Evolutionary conservation across 305 asterid species (phyloP).

Genomic region (Stenogyne calaminthoides): DNA sequence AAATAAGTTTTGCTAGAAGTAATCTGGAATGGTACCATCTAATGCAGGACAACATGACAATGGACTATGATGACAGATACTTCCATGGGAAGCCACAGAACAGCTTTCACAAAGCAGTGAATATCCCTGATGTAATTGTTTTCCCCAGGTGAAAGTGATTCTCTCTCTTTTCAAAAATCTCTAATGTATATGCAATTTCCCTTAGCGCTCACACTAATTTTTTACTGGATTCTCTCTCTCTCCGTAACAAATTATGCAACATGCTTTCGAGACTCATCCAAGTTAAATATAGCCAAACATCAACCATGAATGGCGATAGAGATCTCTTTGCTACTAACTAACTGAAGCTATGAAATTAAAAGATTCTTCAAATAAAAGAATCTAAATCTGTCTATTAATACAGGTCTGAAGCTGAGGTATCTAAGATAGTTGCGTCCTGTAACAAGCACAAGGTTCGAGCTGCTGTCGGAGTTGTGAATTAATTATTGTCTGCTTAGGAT

Average conservation of each 20-base stretch:
- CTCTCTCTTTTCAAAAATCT: constrained; percentile 11
- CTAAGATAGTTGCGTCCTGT: constrained; percentile 78
- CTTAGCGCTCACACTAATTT: neutral
- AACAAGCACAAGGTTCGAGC: constrained; percentile 74
- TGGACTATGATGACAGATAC: constrained; percentile 87
- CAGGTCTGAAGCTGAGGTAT: constrained; percentile 93
- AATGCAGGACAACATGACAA: constrained; percentile 69
- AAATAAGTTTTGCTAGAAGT: too few relatives aligned
- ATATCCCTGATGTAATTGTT: constrained; percentile 85
- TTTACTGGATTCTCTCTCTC: neutral
- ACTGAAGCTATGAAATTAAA: neutral
- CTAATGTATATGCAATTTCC: neutral
- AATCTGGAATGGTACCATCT: constrained; percentile 15
- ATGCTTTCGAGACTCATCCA: neutral
- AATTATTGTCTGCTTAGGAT: constrained; percentile 2
- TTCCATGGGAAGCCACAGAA: constrained; percentile 94
- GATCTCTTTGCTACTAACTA: neutral
- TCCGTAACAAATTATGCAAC: neutral
- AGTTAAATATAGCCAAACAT: neutral
- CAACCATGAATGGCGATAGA: neutral
- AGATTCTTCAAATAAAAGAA: neutral
- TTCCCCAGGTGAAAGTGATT: constrained; percentile 67
- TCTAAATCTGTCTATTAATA: constrained; percentile 24
- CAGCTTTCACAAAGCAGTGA: constrained; percentile 92
- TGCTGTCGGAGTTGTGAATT: constrained; percentile 25